These are phyloP conservation scores for Nicotiana tomentosiformis DNA, from an alignment of 257 asterid species.

Conservation along the genomic window DNA sequence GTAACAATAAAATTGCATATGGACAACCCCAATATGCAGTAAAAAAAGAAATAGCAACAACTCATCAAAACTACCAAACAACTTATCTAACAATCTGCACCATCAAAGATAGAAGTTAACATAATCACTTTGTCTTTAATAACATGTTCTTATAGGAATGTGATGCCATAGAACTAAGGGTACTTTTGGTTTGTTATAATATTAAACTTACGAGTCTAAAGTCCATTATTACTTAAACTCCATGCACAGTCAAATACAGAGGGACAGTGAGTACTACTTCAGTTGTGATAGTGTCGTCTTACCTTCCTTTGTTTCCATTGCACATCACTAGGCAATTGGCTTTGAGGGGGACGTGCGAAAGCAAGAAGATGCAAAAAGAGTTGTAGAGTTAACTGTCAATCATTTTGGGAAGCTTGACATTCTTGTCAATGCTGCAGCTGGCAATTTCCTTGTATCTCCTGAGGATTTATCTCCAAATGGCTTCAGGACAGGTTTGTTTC, in stretches of 20 bases:
- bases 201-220: background rate
- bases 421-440: conserved; percentile 93
- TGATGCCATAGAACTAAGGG: background rate
- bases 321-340: conserved; percentile 57
- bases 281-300: background rate
- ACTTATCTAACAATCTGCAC: too few species aligned
- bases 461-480: conserved; percentile 94
- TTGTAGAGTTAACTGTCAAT: conserved; percentile 61
- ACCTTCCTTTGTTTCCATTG: background rate
- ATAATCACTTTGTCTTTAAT: background rate
- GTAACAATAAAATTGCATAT: too few species aligned
- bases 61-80: too few species aligned
- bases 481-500: conserved; percentile 64
- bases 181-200: background rate
- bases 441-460: conserved; percentile 76
- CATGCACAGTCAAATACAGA: background rate
- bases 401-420: conserved; percentile 85
- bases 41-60: too few species aligned
- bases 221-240: background rate
- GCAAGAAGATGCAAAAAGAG: conserved; percentile 68
- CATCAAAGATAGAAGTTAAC: background rate
- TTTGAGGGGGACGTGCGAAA: conserved; percentile 80
- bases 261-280: background rate
- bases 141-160: background rate
- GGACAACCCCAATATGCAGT: too few species aligned